Evolutionary conservation across 192 early-diverging fungal species (phyloP).

Genomic region (Haplosporangium gracile): DNA sequence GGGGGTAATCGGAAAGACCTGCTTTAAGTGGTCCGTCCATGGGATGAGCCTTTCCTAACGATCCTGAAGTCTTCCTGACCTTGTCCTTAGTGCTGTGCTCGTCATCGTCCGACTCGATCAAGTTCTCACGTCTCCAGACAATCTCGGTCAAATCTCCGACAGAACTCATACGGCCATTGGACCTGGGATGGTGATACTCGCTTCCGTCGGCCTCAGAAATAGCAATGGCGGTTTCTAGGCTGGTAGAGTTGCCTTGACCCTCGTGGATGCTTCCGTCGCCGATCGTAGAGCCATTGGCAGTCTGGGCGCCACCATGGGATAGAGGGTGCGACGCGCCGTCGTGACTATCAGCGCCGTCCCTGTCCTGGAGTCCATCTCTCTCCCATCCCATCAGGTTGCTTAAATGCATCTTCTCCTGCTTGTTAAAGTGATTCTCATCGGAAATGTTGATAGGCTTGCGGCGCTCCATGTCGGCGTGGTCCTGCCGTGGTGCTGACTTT

Average conservation of each 20-base stretch:
- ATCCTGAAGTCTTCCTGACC: not conserved
- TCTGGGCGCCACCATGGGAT: not conserved
- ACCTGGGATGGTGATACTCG: constrained; percentile 23
- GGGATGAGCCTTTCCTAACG: not conserved
- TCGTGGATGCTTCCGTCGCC: constrained; percentile 16
- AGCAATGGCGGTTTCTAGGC: constrained; percentile 15
- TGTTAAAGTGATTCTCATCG: constrained; percentile 36
- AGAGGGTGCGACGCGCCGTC: not conserved
- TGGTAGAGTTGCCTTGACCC: constrained; percentile 1
- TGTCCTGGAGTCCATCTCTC: constrained; percentile 39
- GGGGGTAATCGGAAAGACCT: not conserved
- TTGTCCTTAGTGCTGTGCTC: constrained; percentile 10
- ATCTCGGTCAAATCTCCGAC: constrained; percentile 43
- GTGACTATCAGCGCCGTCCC: constrained; percentile 15
- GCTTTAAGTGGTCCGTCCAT: not conserved
- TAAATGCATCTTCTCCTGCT: constrained; percentile 34
- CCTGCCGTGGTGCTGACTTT: constrained; percentile 11
- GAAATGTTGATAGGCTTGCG: constrained; percentile 33
- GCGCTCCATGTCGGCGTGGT: constrained; percentile 11
- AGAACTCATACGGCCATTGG: constrained; percentile 14
- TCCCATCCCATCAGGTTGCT: constrained; percentile 48
- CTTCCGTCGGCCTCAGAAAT: constrained; percentile 28
- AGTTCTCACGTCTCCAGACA: constrained; percentile 52
- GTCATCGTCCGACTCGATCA: constrained; percentile 39
- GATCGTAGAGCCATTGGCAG: constrained; percentile 34